These are phyloP conservation scores for Chaetomiaceae sp. DNA, from an alignment of 2,329 filamentous ascomycete genomes.

Conservation along the genomic window DNA sequence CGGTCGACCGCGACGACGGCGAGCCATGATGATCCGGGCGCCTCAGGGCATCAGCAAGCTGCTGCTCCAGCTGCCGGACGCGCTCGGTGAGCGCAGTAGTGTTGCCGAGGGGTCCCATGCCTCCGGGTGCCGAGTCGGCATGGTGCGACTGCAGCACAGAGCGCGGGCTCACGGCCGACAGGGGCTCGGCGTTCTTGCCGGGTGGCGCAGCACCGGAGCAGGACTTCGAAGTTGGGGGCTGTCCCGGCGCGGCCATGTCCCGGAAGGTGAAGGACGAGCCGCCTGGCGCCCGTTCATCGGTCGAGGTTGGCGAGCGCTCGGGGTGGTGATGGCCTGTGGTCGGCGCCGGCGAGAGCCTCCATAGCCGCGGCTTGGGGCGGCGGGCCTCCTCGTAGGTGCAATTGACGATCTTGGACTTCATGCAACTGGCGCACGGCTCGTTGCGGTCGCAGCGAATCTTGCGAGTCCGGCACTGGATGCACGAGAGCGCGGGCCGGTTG, in stretches of 20 bases:
- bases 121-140: constrained; percentile 1
- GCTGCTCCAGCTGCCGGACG: constrained; percentile 42
- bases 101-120: constrained; percentile 3
- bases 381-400: constrained; percentile 47
- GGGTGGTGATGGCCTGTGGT: constrained; percentile 12
- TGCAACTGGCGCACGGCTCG: constrained; percentile 55
- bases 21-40: constrained; percentile 11
- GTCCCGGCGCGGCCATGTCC: constrained; percentile 12
- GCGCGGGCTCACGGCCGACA: constrained; percentile 12
- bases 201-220: background rate
- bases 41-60: constrained; percentile 32
- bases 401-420: constrained; percentile 49
- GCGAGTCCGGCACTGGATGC: constrained; percentile 53
- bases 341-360: constrained; percentile 24
- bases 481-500: constrained; percentile 43
- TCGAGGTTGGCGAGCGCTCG: constrained; percentile 17
- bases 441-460: constrained; percentile 60
- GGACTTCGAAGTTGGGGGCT: constrained; percentile 7
- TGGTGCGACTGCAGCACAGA: constrained; percentile 9
- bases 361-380: constrained; percentile 30
- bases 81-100: constrained; percentile 33
- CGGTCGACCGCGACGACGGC: constrained; percentile 9
- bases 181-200: constrained; percentile 10
- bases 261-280: constrained; percentile 17
- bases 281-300: constrained; percentile 15